These are phyloP conservation scores for Cladophialophora chaetospira DNA, from an alignment of 2,329 filamentous ascomycete species.

Conservation along the genomic window DNA sequence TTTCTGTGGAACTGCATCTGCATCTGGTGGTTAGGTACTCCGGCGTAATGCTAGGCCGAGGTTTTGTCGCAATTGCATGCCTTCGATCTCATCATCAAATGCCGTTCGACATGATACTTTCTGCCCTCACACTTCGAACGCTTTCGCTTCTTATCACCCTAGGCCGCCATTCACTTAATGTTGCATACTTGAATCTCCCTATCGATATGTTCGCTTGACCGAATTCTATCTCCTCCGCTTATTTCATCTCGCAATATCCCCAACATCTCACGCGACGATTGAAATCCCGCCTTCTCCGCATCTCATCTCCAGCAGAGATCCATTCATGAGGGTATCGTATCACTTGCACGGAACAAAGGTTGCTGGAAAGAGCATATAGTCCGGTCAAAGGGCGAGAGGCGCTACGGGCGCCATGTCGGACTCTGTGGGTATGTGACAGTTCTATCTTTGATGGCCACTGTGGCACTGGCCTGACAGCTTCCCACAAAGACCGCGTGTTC, in stretches of 20 bases:
- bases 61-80: neutral
- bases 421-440: conserved; percentile 47
- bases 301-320: conserved; percentile 9
- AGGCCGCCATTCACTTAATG: neutral
- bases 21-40: conserved; percentile 1
- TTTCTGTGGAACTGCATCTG: neutral
- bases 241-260: neutral
- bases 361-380: too few relatives aligned
- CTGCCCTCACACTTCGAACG: neutral
- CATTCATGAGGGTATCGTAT: conserved; percentile 9
- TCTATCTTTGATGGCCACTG: neutral
- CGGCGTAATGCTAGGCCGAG: conserved; percentile 13
- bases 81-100: conserved; percentile 3
- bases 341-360: too few relatives aligned
- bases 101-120: neutral
- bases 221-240: neutral
- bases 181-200: neutral
- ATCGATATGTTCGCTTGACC: neutral
- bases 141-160: too few relatives aligned
- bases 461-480: neutral
- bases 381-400: conserved; percentile 4
- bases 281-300: conserved; percentile 15
- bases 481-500: conserved; percentile 84
- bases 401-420: conserved; percentile 36
- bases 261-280: conserved; percentile 7